Conservation (phyloP, 805 yeast species). For the Lachancea lanzarotensis region DNA sequence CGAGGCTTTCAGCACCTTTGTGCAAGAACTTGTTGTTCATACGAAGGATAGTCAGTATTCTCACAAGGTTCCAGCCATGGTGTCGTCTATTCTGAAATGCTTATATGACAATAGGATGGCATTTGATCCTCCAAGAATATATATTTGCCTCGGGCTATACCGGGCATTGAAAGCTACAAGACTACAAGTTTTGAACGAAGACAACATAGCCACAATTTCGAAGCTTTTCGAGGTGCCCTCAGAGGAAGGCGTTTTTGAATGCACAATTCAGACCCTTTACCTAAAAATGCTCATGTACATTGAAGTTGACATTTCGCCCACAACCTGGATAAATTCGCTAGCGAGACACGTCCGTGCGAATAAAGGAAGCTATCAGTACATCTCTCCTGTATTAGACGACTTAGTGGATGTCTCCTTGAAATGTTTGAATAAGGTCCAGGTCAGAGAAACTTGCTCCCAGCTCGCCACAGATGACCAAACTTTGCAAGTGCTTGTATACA, state of each 20-base stretch:
- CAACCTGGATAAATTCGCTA: conserved; percentile 32
- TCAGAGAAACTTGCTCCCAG: background rate
- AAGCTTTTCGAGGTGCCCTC: conserved; percentile 34
- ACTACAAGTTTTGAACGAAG: conserved; percentile 15
- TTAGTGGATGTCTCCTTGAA: conserved; percentile 35
- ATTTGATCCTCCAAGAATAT: conserved; percentile 68
- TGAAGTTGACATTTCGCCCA: conserved; percentile 23
- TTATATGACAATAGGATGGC: conserved; percentile 43
- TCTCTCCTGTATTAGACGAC: conserved; percentile 30
- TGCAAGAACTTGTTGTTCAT: conserved; percentile 25
- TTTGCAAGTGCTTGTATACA: conserved; percentile 21
- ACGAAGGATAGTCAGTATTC: background rate
- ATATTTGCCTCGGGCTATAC: conserved; percentile 49
- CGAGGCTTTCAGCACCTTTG: conserved; percentile 40
- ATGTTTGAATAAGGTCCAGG: conserved; percentile 29
- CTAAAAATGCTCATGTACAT: conserved; percentile 41
- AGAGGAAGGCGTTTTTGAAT: conserved; percentile 51
- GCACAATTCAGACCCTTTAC: conserved; percentile 45
- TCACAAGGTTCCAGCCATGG: background rate
- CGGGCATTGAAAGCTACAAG: conserved; percentile 38
- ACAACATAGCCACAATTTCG: conserved; percentile 29
- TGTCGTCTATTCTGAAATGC: conserved; percentile 37
- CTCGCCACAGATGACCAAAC: conserved; percentile 7
- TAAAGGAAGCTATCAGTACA: conserved; percentile 23
- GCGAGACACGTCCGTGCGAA: conserved; percentile 34